These are phyloP conservation scores for Wickerhamomyces ciferrii DNA, from an alignment of 805 yeast genomes.

Conservation along the genomic window DNA sequence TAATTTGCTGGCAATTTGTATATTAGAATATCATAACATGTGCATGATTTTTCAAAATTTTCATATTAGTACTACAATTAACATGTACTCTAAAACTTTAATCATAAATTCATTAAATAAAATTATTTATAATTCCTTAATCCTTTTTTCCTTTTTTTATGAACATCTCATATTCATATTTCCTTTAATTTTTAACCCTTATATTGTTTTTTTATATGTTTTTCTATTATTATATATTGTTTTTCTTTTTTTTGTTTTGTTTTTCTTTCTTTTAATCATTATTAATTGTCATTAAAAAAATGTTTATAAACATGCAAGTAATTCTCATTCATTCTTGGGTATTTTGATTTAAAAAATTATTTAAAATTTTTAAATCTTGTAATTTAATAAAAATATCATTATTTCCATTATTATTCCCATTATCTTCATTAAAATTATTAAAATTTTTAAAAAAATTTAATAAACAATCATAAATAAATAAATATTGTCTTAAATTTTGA, in stretches of 20 bases:
- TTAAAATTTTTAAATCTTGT: conserved; percentile 10
- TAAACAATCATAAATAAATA: conserved; percentile 64
- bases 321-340: background rate
- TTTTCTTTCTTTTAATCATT: too few relatives aligned
- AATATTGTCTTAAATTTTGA: conserved; percentile 70
- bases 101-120: background rate
- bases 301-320: background rate
- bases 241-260: too few relatives aligned
- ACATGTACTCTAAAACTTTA: background rate
- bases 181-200: too few relatives aligned
- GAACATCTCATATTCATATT: too few relatives aligned
- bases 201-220: too few relatives aligned
- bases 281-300: background rate
- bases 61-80: too few relatives aligned
- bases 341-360: conserved; percentile 6
- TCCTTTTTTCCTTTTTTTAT: too few relatives aligned
- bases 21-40: too few relatives aligned
- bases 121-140: conserved; percentile 1
- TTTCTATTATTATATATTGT: too few relatives aligned
- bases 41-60: too few relatives aligned
- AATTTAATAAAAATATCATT: conserved; percentile 10
- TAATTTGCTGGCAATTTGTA: too few relatives aligned
- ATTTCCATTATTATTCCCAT: too few relatives aligned
- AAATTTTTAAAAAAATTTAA: conserved; percentile 19
- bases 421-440: conserved; percentile 10